Evolutionary conservation across 2,329 filamentous ascomycete species (phyloP).

Genomic region (Ophiostoma tasmaniense): DNA sequence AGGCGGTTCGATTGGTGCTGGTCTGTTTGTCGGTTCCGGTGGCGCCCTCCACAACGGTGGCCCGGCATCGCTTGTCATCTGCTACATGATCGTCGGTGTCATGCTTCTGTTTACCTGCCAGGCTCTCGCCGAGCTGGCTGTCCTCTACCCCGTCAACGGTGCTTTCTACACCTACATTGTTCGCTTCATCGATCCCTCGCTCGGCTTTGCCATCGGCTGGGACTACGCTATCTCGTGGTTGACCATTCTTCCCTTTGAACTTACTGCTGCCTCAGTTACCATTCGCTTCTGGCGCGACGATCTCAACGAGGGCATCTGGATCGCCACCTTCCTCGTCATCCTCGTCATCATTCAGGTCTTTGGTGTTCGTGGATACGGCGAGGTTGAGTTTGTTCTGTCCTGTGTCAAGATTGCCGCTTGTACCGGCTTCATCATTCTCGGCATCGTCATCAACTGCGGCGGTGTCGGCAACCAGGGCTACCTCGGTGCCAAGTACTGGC

Average conservation of each 20-base stretch:
- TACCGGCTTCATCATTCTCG: constrained; percentile 56
- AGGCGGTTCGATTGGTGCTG: constrained; percentile 40
- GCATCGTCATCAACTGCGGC: constrained; percentile 50
- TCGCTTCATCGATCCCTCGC: constrained; percentile 53
- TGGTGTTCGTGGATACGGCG: constrained; percentile 49
- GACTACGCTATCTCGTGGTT: constrained; percentile 44
- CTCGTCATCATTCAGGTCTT: constrained; percentile 46
- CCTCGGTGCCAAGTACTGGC: constrained; percentile 54
- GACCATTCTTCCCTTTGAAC: constrained; percentile 44
- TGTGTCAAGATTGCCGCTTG: constrained; percentile 51
- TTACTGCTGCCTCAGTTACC: constrained; percentile 45
- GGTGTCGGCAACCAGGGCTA: constrained; percentile 49
- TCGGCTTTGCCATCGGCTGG: constrained; percentile 47
- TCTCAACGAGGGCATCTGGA: constrained; percentile 46
- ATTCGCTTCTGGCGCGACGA: constrained; percentile 45
- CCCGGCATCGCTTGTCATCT: constrained; percentile 41
- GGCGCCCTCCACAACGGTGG: constrained; percentile 52
- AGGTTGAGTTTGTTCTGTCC: constrained; percentile 51
- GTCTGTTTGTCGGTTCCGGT: constrained; percentile 63
- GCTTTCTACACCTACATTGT: constrained; percentile 55
- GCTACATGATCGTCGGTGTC: constrained; percentile 47
- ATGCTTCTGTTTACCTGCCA: constrained; percentile 53
- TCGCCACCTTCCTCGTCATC: constrained; percentile 45
- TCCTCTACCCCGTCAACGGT: constrained; percentile 52
- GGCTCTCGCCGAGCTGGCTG: constrained; percentile 52